Evolutionary conservation across 306 rosid genomes (phyloP).

Genomic region (Malus orientalis): DNA sequence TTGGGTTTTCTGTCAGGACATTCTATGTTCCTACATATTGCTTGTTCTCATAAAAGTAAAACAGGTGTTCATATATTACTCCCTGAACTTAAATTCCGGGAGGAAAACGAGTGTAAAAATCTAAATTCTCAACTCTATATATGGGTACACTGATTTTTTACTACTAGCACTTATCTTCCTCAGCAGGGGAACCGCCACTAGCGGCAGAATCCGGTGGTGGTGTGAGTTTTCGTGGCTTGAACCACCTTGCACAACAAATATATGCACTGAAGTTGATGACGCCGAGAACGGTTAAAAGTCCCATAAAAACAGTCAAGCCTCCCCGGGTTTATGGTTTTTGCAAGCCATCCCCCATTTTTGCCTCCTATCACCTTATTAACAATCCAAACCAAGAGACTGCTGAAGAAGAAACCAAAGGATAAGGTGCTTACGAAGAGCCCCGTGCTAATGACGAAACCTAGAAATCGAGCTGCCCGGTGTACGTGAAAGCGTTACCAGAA

Average conservation of each 20-base stretch:
- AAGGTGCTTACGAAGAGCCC: constrained; percentile 77
- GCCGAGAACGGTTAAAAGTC: constrained; percentile 50
- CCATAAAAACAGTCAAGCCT: constrained; percentile 85
- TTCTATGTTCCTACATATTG: background rate
- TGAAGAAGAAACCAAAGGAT: constrained; percentile 73
- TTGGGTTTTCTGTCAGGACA: background rate
- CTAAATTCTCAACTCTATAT: background rate
- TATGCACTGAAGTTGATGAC: constrained; percentile 49
- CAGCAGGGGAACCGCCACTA: no score
- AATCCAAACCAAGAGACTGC: constrained; percentile 65
- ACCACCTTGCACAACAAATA: constrained; percentile 52
- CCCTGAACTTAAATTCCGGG: background rate
- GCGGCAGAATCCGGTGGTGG: constrained; percentile 11
- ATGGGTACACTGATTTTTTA: no score
- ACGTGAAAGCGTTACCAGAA: constrained; percentile 81
- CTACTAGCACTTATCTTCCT: no score
- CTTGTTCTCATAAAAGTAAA: background rate
- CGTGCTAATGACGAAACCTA: constrained; percentile 8
- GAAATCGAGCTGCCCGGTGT: constrained; percentile 88
- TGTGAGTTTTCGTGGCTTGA: constrained; percentile 33
- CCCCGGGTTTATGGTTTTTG: constrained; percentile 58
- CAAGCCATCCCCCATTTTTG: constrained; percentile 59
- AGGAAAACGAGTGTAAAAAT: background rate
- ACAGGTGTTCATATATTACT: background rate
- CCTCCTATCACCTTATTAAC: constrained; percentile 51